Base-by-base conservation (phyloP, 2,329 filamentous ascomycete genomes). In the Talaromyces rugulosus region DNA sequence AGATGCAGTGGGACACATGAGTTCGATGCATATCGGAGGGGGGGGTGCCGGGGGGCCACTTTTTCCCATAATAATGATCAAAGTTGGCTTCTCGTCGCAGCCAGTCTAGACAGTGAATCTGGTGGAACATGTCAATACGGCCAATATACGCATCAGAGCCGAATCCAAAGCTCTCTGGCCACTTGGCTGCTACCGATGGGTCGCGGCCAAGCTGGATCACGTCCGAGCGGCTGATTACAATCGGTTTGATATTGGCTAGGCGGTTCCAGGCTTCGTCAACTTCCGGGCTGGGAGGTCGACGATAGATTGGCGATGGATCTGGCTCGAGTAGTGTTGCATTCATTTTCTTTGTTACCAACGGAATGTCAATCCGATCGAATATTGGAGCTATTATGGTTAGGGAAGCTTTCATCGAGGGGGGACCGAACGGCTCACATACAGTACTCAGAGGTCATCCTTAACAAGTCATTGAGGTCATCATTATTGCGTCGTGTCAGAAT, bases 41-140 rank as follows among this genome's bases (percentile, higher is more conserved):
- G 5, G 14, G 54, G 40, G 54, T 56, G n/a, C 54, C 54, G 3
- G 54, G 54, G 8, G 54, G 54, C 54, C 54, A 57, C n/a, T 57
- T 57, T 23, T 23, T 51, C 8, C 42, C 42, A 36, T 63, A 65
- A 33, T 68, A 68, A 30, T 68, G 62, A 18, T 67, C 59, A 8
- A 53, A 63, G 56, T 60, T 60, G 6, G 63, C 63, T 16, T 61
- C 64, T 47, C 65, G 65, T 1, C 66, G 63, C 36, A 68, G 56
- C 8, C 55, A 59, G 53, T 68, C 64, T 9, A 68, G 36, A 50
- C 66, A 68, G 52, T 68, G 66, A 27, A 68, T 65, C 42, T 66
- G 66, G 51, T 68, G 66, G 11, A 66, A 63, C 4, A 62, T 54
- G 55, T 68, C 66, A 40, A 66, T 40, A 12, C 61, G 63, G 14